A percentile compares a stretch with the other conserved stretches of the same genome.
Evolutionary conservation across 73 alveolate species (phyloP).

Genomic region (Tetrahymena thermophila): DNA sequence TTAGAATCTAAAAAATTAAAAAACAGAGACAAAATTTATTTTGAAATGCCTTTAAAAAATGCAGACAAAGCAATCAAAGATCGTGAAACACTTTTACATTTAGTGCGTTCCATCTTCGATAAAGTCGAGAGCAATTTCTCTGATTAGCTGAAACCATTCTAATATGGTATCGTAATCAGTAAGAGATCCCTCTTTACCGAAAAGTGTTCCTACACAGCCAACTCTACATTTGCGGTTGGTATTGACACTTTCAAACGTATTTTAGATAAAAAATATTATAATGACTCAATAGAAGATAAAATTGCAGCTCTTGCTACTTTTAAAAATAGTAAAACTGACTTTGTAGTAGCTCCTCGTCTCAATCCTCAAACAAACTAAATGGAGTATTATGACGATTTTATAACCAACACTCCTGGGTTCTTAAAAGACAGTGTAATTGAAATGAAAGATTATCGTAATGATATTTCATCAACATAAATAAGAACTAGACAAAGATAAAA

Average conservation of each 20-base stretch:
- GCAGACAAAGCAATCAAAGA: not conserved
- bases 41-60: not conserved
- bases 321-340: not conserved
- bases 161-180: not conserved
- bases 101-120: not conserved
- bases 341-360: not conserved
- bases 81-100: not conserved
- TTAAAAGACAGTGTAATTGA: not conserved
- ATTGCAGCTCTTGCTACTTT: not conserved
- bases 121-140: not conserved
- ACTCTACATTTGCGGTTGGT: not conserved
- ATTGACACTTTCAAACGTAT: not conserved
- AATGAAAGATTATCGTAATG: not conserved
- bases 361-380: not conserved
- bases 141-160: not conserved
- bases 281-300: not conserved
- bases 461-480: not conserved
- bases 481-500: not conserved
- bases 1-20: not conserved
- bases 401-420: not conserved
- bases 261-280: not conserved
- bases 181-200: not conserved
- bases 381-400: not conserved
- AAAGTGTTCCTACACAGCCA: not conserved
- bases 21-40: not conserved